Evolutionary conservation across 1,284 basidiomycete species (phyloP), one percentile per base, ranked within the genome.

Genomic region (Mycosarcoma mackinlayi): DNA sequence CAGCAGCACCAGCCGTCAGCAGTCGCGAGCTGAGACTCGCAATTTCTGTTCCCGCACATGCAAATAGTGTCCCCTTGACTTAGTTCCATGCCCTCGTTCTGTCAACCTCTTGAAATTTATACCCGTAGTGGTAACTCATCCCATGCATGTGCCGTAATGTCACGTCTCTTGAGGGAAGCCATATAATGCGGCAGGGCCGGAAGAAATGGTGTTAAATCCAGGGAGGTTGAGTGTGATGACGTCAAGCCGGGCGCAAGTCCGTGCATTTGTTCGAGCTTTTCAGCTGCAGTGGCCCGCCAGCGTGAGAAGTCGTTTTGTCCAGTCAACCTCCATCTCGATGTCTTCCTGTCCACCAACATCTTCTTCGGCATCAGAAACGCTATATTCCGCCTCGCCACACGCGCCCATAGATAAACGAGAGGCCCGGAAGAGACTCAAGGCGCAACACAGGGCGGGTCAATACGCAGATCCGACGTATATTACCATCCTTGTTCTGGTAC

Each of bases 381-480:
- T 72, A 4, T 72, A 72, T 48, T 39, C 51, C 16, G 28, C 40
- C 10, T 63, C 64, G 2, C 69, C 63, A 3, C 69, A 72, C 64
- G 51, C 28, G 3, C 64, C 55, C 13, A 72, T 72, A 31, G 69
- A 72, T 42, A 67, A 67, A 42, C 50, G 64, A 18, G 51, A 63
- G 21, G 69, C 69, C 10, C 50, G 69, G 24, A 48, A 60, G 2
- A 51, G 48, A 30, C 56, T 72, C 35, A 62, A 63, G 45, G 51
- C 49, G 18, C 51, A 67, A 28, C 69, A 72, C 33, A 27, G 64
- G 11, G 63, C 59, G 0, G 69, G 69, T 25, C 59, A 67, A 3
- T 71, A 70, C 34, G 42, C 55, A 8, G 73, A 75, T 45, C 73
- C 73, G 6, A 75, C 47, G 9, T 52, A 54, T 45, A 40, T 70